Percentiles rank a stretch among this genome's conserved stretches.
Evolutionary conservation across 768 basidiomycete species (phyloP).

Genomic region (Boletus fagicola): DNA sequence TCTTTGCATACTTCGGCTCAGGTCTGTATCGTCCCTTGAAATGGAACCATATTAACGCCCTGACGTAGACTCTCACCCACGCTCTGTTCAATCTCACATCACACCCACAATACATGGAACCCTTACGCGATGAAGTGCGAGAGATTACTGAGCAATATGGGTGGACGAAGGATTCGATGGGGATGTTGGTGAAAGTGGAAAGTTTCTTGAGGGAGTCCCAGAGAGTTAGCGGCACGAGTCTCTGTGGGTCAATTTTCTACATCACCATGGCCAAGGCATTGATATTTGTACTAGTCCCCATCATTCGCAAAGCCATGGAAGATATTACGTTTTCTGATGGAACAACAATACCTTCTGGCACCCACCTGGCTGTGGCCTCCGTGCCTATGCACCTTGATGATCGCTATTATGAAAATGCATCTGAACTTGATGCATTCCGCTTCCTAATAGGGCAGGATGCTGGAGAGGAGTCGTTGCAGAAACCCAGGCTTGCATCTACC

Average conservation of each 20-base stretch:
- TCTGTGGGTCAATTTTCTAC: slow-evolving; percentile 25
- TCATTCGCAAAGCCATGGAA: slow-evolving; percentile 35
- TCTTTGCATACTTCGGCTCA: slow-evolving; percentile 36
- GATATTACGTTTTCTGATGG: slow-evolving; percentile 36
- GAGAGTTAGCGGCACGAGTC: slow-evolving; percentile 34
- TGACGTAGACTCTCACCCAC: slow-evolving; percentile 33
- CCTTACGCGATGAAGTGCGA: slow-evolving; percentile 42
- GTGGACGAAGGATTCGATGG: slow-evolving; percentile 35
- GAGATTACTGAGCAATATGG: slow-evolving; percentile 30
- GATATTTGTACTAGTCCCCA: slow-evolving; percentile 25
- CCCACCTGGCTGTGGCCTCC: slow-evolving; percentile 33
- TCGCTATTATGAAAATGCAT: slow-evolving; percentile 42
- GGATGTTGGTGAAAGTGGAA: slow-evolving; percentile 38
- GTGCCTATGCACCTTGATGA: slow-evolving; percentile 39
- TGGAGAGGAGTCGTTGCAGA: slow-evolving; percentile 23
- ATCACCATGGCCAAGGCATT: background rate
- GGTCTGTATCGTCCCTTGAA: slow-evolving; percentile 20
- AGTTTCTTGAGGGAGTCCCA: slow-evolving; percentile 45
- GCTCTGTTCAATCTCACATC: slow-evolving; percentile 42
- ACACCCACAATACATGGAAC: slow-evolving; percentile 37
- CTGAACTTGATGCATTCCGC: slow-evolving; percentile 41
- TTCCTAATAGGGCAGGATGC: slow-evolving; percentile 34
- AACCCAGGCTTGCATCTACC: slow-evolving; percentile 30
- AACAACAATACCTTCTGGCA: slow-evolving; percentile 39
- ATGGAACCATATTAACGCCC: slow-evolving; percentile 2